A percentile compares a stretch with the other conserved stretches of the same genome.
Evolutionary conservation across 2,329 filamentous ascomycete species (phyloP).

Genomic region (Colletotrichum noveboracense): DNA sequence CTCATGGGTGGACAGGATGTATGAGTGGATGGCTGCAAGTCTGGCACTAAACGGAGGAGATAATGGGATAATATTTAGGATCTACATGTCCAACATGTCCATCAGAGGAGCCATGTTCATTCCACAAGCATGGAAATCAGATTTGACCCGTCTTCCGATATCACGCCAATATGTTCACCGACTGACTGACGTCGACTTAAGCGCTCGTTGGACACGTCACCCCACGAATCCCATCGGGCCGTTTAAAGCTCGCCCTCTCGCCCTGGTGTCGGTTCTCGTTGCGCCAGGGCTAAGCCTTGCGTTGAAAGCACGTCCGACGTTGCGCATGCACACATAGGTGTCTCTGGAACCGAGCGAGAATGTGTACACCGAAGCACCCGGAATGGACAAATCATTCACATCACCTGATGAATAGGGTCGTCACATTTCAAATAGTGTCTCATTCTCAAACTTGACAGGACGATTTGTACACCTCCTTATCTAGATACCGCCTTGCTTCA

Average conservation of each 20-base stretch:
- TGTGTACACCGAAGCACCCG: background rate
- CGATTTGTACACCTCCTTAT: background rate
- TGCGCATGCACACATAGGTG: background rate
- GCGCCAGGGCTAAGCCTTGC: background rate
- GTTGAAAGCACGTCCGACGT: constrained; percentile 5
- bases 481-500: background rate
- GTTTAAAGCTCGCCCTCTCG: constrained; percentile 8
- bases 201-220: constrained; percentile 12
- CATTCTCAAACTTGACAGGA: background rate
- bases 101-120: background rate
- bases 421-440: background rate
- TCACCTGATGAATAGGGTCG: background rate
- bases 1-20: constrained; percentile 18
- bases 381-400: background rate
- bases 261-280: constrained; percentile 12
- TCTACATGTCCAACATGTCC: background rate
- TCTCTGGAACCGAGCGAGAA: background rate
- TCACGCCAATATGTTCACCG: background rate
- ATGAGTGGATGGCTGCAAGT: background rate
- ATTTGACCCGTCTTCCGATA: background rate
- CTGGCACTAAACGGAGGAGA: background rate
- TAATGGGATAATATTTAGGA: background rate
- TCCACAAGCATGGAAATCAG: background rate
- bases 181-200: constrained; percentile 20
- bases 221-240: constrained; percentile 6